Evolutionary conservation across 768 basidiomycete species (phyloP).

Genomic region (Xanthoconium stramineum): DNA sequence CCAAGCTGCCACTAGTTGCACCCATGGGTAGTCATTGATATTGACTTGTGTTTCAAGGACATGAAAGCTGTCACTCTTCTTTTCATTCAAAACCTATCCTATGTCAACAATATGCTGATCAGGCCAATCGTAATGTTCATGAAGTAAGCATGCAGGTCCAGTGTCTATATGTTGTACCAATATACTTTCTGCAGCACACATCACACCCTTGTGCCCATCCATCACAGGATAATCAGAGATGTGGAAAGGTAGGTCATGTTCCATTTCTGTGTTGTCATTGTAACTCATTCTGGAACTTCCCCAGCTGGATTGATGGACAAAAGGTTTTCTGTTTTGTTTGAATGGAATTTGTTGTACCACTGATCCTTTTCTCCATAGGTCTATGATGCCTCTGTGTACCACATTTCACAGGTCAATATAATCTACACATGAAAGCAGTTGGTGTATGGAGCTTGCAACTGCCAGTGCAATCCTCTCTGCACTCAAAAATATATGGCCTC

Average conservation of each 20-base stretch:
- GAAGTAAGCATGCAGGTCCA: conserved; percentile 58
- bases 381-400: conserved; percentile 93
- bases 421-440: conserved; percentile 85
- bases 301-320: conserved; percentile 89
- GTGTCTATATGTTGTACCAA: background rate
- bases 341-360: background rate
- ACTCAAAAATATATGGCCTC: conserved; percentile 53
- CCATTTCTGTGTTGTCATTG: background rate
- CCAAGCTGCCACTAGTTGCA: conserved; percentile 78
- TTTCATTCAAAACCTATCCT: conserved; percentile 84
- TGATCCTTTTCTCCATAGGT: conserved; percentile 40
- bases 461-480: conserved; percentile 82
- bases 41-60: conserved; percentile 93
- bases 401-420: conserved; percentile 90
- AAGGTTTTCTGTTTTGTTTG: conserved; percentile 48
- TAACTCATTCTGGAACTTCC: conserved; percentile 12
- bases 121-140: conserved; percentile 98
- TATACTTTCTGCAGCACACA: conserved; percentile 61
- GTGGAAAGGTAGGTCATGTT: conserved; percentile 76
- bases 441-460: conserved; percentile 92
- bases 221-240: conserved; percentile 90
- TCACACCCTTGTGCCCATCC: conserved; percentile 90
- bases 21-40: conserved; percentile 81
- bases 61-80: conserved; percentile 93
- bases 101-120: conserved; percentile 89